These are phyloP conservation scores for Irineochytrium annulatum DNA, from an alignment of 192 early-diverging fungal genomes.

Conservation along the genomic window DNA sequence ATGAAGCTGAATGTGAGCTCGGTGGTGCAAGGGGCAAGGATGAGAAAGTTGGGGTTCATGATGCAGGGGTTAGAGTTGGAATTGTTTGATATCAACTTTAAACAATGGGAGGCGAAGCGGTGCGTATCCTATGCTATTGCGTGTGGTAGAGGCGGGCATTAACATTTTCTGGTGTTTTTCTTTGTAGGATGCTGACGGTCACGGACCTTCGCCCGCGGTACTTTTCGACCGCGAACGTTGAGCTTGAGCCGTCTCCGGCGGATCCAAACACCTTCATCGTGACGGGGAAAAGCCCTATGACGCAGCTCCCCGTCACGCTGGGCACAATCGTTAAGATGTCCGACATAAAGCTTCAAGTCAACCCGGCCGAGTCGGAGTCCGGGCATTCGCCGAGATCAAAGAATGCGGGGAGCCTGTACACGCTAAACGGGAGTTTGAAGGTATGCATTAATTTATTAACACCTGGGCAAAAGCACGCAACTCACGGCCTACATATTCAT, in stretches of 20 bases:
- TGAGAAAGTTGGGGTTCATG: slow-evolving; percentile 35
- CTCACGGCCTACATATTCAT: too few relatives aligned
- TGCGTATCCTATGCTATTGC: slow-evolving; percentile 8
- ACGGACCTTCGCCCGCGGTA: slow-evolving; percentile 20
- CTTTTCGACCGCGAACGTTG: slow-evolving; percentile 18
- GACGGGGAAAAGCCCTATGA: background rate
- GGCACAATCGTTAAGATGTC: slow-evolving; percentile 14
- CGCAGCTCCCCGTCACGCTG: background rate
- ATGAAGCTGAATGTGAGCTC: slow-evolving; percentile 10
- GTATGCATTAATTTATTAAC: too few relatives aligned
- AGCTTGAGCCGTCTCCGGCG: slow-evolving; percentile 5
- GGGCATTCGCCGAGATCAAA: too few relatives aligned
- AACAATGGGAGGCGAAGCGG: slow-evolving; percentile 42
- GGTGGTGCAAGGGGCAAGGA: slow-evolving; percentile 12
- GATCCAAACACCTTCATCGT: slow-evolving; percentile 15
- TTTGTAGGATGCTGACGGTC: slow-evolving; percentile 17
- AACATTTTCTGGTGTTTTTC: slow-evolving; percentile 5
- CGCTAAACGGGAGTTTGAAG: too few relatives aligned
- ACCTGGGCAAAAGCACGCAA: too few relatives aligned
- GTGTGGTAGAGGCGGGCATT: slow-evolving; percentile 1
- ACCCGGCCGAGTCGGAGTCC: too few relatives aligned
- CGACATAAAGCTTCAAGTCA: slow-evolving; percentile 17
- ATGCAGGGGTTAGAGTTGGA: slow-evolving; percentile 17
- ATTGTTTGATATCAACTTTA: slow-evolving; percentile 34
- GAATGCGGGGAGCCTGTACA: too few relatives aligned